Evolutionary conservation across 2,329 filamentous ascomycete genomes (phyloP).

Genomic region (Helotiales sp.): DNA sequence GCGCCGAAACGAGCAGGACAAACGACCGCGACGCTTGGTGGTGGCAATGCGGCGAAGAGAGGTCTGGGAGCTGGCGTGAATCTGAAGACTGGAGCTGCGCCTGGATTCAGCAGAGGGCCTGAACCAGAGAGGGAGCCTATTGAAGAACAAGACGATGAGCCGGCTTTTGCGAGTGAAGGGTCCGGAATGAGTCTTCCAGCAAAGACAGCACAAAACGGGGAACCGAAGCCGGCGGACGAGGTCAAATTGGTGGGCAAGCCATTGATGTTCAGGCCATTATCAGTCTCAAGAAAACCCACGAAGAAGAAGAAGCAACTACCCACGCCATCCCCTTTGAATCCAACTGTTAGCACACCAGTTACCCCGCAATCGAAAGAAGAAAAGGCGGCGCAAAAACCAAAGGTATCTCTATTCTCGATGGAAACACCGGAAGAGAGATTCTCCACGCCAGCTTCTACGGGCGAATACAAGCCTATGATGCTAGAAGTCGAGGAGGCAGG

Average conservation of each 20-base stretch:
- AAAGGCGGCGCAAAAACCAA: conserved; percentile 55
- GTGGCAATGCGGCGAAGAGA: conserved; percentile 38
- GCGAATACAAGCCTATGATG: conserved; percentile 59
- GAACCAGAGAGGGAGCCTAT: conserved; percentile 36
- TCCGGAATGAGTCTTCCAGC: conserved; percentile 46
- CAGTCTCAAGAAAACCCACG: conserved; percentile 75
- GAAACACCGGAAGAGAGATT: conserved; percentile 46
- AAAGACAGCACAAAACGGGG: conserved; percentile 57
- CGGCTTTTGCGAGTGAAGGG: conserved; percentile 36
- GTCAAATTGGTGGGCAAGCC: conserved; percentile 77
- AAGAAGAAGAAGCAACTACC: conserved; percentile 61
- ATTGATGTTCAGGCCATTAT: conserved; percentile 87
- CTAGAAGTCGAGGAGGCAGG: conserved; percentile 46
- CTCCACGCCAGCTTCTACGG: conserved; percentile 22
- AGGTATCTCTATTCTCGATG: conserved; percentile 73
- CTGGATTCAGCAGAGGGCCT: conserved; percentile 74
- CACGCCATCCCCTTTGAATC: conserved; percentile 13
- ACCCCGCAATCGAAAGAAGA: conserved; percentile 35
- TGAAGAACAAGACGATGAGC: conserved; percentile 37
- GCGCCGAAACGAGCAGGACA: conserved; percentile 69
- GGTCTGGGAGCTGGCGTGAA: conserved; percentile 62
- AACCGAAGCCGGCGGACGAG: conserved; percentile 62
- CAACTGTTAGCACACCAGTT: conserved; percentile 32
- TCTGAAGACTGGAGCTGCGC: conserved; percentile 81
- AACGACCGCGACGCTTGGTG: conserved; percentile 46